A percentile compares a stretch with the other conserved stretches of the same genome.
Evolutionary conservation across 805 yeast genomes (phyloP).

Genomic region (Teunomyces tritomae): DNA sequence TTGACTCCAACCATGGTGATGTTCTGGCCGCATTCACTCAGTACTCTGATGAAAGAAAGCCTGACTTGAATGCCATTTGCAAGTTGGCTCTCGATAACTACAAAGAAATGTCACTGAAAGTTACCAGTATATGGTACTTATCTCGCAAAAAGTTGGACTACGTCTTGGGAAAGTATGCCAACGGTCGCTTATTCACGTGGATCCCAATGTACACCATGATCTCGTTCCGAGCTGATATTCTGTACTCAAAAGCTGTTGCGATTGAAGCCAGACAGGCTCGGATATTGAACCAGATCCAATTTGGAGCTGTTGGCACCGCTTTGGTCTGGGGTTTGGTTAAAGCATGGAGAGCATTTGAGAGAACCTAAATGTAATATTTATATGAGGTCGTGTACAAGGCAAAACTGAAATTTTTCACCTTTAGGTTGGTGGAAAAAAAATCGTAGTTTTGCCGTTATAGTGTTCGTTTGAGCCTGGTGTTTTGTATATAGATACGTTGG

Average conservation of each 20-base stretch:
- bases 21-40: constrained; percentile 49
- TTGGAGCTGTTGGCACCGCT: constrained; percentile 11
- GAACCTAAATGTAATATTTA: not conserved
- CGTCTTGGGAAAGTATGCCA: constrained; percentile 54
- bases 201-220: constrained; percentile 90
- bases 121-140: constrained; percentile 57
- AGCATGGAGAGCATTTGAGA: constrained; percentile 2
- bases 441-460: not conserved
- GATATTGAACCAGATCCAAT: constrained; percentile 40
- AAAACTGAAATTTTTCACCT: constrained; percentile 4
- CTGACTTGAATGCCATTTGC: constrained; percentile 73
- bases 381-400: not conserved
- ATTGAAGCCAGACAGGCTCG: constrained; percentile 53
- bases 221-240: constrained; percentile 79
- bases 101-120: constrained; percentile 83
- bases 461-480: not conserved
- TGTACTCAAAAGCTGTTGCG: constrained; percentile 66
- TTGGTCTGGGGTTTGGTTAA: constrained; percentile 8
- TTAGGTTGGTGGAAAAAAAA: not conserved
- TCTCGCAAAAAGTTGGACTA: constrained; percentile 69
- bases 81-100: constrained; percentile 79
- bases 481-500: constrained; percentile 2
- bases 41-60: constrained; percentile 55
- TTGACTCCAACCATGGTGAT: constrained; percentile 38
- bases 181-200: constrained; percentile 54